Percentiles rank a stretch among this genome's conserved stretches.
These are phyloP conservation scores for Fusarium annulatum DNA, from an alignment of 2,329 filamentous ascomycete species.

Conservation along the genomic window DNA sequence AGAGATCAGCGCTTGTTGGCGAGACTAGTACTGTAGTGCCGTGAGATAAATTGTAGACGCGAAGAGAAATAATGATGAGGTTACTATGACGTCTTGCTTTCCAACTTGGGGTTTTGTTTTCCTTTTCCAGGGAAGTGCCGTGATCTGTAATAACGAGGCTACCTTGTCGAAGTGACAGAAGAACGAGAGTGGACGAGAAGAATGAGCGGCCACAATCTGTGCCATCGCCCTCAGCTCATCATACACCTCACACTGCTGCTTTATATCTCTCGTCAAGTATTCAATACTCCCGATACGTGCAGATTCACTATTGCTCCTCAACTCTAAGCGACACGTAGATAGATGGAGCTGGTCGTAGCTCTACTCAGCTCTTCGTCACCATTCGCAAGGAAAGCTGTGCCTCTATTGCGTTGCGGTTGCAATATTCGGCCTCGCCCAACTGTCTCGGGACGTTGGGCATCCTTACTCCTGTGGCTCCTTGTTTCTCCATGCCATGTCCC, in stretches of 20 bases:
- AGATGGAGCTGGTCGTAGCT: conserved; percentile 38
- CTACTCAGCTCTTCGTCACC: conserved; percentile 21
- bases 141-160: conserved; percentile 17
- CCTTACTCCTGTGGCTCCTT: conserved; percentile 35
- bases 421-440: conserved; percentile 36
- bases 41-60: conserved; percentile 13
- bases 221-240: conserved; percentile 29
- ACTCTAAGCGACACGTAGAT: conserved; percentile 43
- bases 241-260: conserved; percentile 34
- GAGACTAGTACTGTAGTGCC: conserved; percentile 7
- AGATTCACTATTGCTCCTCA: conserved; percentile 32
- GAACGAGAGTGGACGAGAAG: conserved; percentile 17
- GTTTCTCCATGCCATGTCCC: conserved; percentile 32
- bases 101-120: conserved; percentile 2
- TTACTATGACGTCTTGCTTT: conserved; percentile 30
- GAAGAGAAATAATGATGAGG: conserved; percentile 2
- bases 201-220: conserved; percentile 24
- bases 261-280: conserved; percentile 44
- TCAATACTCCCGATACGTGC: conserved; percentile 33
- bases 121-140: conserved; percentile 26
- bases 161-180: conserved; percentile 32
- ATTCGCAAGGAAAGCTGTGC: conserved; percentile 29
- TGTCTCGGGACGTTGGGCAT: conserved; percentile 40
- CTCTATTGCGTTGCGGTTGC: conserved; percentile 32
- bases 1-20: conserved; percentile 30